Base-by-base conservation (phyloP, 2,329 filamentous ascomycete species). In the Laburnicola sp. region DNA sequence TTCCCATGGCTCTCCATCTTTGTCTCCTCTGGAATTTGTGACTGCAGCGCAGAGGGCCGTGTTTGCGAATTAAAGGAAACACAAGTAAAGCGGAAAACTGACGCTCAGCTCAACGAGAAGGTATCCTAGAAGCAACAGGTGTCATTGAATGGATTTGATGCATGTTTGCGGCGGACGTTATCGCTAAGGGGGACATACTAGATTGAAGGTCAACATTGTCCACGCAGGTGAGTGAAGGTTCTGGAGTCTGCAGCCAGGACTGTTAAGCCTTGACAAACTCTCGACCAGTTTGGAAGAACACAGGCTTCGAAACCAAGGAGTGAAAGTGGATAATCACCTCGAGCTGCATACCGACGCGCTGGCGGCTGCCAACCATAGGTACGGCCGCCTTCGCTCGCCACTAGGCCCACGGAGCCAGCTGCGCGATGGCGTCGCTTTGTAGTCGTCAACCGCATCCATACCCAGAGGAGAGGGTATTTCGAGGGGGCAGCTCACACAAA, bases 101-200 rank as follows among this genome's bases (percentile, higher is more conserved):
- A 58, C 21, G 40, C 55, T 56, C 9, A 59, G 45, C 26, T 63
- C 59, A 9, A 63, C 45, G 9, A 63, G 45, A 25, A 63, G 49
- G 32, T 53, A 50, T 43, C 53, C 43, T 45, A 28, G 2, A 11
- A 22, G n/a, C 16, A 4, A 2, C 28, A 30, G 5, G 30, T 31
- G 34, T 37, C 8, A 45, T 16, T 30, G 3, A 25, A 9, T 3
- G 6, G 2, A 8, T 23, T 26, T 5, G 16, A 7, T 30, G 11
- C 7, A 30, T 23, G 21, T 11, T 1, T 30, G 26, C 10, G 37
- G 43, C 16, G 3, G 16, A 16, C 16, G 16, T 16, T 10, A 9
- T 3, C 7, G 8, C 32, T 3, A 3, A 10, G 4, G 5, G 10
- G 3, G 21, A 31, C 43, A 8, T 45, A 45, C 43, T 45, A 31